Evolutionary conservation across 1,284 basidiomycete genomes (phyloP), one percentile per base, ranked within the genome.

Genomic region (Testicularia cyperi): DNA sequence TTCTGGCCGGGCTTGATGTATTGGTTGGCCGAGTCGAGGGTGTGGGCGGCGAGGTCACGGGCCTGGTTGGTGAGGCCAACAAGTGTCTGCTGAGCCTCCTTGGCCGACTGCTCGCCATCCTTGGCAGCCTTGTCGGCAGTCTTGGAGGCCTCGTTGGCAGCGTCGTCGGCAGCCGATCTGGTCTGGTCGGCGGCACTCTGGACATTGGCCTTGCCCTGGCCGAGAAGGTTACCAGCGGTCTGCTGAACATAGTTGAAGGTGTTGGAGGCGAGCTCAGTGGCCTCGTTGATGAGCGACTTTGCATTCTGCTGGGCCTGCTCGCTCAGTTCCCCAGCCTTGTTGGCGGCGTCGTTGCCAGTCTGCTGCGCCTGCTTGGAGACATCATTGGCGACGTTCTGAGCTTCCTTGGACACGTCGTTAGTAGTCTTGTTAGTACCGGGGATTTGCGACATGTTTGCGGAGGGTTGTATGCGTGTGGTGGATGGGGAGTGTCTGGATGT

Each of bases 1-100:
- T 48, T 46, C 32, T 55, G 41, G 25, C 49, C 49, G 20, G 61
- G 61, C 64, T 66, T 66, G 58, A 66, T 57, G 55, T 66, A 66
- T 38, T 53, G 42, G 55, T 66, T 63, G 52, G 64, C 64, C 30
- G 58, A 54, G 35, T 62, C 52, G 41, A 66, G 58, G 13, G 60
- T 63, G 52, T 63, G 46, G 6, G 54, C 42, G 27, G 64, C 64
- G 14, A 66, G 49, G 31, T 66, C 60, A 19, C 58, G 58, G 6
- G 58, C 64, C 38, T 66, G 64, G 46, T 66, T 60, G 44, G 60
- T 55, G 21, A 64, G 35, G 10, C 48, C 55, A 18, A 35, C 35
- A 22, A 64, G 45, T 18, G 57, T 52, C 63, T 65, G 57, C 51
- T 65, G 52, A 34, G 62, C 62, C 34, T 65, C 43, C 30, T 65